Evolutionary conservation across 2,329 filamentous ascomycete species (phyloP).

Genomic region (Epicoccum nigrum): DNA sequence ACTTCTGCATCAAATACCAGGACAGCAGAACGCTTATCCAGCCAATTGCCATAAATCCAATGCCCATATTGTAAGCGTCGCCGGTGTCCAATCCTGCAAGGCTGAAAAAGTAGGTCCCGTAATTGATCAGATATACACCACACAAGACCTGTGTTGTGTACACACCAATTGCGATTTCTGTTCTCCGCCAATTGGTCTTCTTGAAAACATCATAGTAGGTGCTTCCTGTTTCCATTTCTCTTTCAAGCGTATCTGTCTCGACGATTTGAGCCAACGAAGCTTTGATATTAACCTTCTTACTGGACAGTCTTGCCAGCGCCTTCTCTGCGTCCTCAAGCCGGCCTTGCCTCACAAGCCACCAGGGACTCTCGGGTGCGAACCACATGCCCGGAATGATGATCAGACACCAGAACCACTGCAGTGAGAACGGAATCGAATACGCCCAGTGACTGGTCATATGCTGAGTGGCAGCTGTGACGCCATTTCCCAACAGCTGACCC

Average conservation of each 20-base stretch:
- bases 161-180: slow-evolving; percentile 64
- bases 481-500: slow-evolving; percentile 62
- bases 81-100: slow-evolving; percentile 48
- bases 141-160: slow-evolving; percentile 52
- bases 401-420: slow-evolving; percentile 76
- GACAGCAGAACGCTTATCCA: slow-evolving; percentile 78
- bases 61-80: slow-evolving; percentile 48
- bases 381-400: slow-evolving; percentile 67
- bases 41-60: slow-evolving; percentile 66
- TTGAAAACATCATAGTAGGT: slow-evolving; percentile 66
- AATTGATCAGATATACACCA: slow-evolving; percentile 50
- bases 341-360: slow-evolving; percentile 73
- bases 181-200: slow-evolving; percentile 76
- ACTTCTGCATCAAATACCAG: slow-evolving; percentile 76
- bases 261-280: slow-evolving; percentile 68
- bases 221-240: slow-evolving; percentile 17
- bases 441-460: slow-evolving; percentile 59
- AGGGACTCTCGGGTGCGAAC: slow-evolving; percentile 69
- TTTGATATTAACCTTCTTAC: slow-evolving; percentile 45
- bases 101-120: slow-evolving; percentile 52
- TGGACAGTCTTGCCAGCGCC: slow-evolving; percentile 64
- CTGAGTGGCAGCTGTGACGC: slow-evolving; percentile 56
- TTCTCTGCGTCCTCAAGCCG: slow-evolving; percentile 67
- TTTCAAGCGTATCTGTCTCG: slow-evolving; percentile 67
- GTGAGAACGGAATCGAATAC: slow-evolving; percentile 66